These are phyloP conservation scores for Pulveroboletus sp. DNA, from an alignment of 768 basidiomycete species.

Conservation along the genomic window DNA sequence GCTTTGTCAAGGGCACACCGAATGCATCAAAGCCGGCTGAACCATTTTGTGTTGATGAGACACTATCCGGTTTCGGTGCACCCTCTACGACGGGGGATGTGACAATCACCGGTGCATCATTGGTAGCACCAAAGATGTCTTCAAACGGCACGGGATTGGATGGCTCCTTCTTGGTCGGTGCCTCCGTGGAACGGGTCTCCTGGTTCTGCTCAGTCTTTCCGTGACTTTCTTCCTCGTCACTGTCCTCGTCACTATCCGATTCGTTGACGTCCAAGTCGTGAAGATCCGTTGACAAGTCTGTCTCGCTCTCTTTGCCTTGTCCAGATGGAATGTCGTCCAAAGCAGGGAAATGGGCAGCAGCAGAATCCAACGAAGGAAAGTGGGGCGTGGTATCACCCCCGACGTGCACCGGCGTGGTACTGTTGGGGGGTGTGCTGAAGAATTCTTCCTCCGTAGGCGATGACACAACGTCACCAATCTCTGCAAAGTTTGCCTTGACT, in stretches of 20 bases:
- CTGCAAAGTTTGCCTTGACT: constrained; percentile 7
- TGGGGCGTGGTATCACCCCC: constrained; percentile 14
- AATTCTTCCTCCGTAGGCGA: constrained; percentile 45
- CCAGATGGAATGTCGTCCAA: constrained; percentile 30
- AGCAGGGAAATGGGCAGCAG: constrained; percentile 35
- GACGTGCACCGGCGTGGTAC: constrained; percentile 26
- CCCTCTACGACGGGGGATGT: constrained; percentile 16
- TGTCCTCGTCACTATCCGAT: constrained; percentile 53
- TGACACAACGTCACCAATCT: constrained; percentile 21
- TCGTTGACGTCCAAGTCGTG: constrained; percentile 60
- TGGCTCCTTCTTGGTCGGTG: constrained; percentile 10
- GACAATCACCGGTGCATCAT: constrained; percentile 20
- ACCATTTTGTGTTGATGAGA: constrained; percentile 13
- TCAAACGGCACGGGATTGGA: constrained; percentile 43
- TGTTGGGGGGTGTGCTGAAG: constrained; percentile 61
- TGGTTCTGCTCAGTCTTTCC: constrained; percentile 19
- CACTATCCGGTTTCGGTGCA: constrained; percentile 17
- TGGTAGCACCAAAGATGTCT: constrained; percentile 48
- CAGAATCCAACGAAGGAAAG: constrained; percentile 25
- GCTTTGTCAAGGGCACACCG: constrained; percentile 34
- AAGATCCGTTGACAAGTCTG: constrained; percentile 51
- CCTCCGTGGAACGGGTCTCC: constrained; percentile 19
- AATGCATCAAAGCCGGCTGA: constrained; percentile 34
- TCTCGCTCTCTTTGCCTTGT: constrained; percentile 37
- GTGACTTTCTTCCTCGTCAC: constrained; percentile 41